A percentile compares a stretch with the other conserved stretches of the same genome.
These are phyloP conservation scores for Russula foetens DNA, from an alignment of 768 basidiomycete species.

Conservation along the genomic window DNA sequence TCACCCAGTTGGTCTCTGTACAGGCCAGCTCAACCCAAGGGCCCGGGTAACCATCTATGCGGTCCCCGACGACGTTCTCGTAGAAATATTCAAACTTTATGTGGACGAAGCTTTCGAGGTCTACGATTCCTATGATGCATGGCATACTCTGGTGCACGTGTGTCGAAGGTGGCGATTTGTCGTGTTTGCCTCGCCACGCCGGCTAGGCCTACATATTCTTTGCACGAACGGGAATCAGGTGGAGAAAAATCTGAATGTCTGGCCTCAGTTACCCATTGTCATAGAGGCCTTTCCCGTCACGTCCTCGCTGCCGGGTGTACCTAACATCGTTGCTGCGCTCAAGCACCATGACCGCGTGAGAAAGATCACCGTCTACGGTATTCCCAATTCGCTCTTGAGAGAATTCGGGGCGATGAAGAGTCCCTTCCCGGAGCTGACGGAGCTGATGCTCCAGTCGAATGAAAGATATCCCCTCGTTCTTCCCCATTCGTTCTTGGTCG, in stretches of 20 bases:
- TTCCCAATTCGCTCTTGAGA: background rate
- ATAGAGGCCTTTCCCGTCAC: background rate
- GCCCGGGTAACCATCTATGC: background rate
- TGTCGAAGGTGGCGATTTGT: background rate
- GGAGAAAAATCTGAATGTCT: background rate
- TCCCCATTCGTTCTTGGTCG: background rate
- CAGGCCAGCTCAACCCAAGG: background rate
- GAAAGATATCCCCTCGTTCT: background rate
- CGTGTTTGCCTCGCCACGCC: background rate
- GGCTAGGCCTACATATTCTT: background rate
- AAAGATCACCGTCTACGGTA: background rate
- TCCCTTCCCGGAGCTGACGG: background rate
- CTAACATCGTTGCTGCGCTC: background rate
- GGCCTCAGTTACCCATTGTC: background rate
- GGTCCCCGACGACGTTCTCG: background rate
- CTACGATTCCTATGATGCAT: background rate
- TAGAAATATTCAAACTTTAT: background rate
- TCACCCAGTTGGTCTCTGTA: background rate
- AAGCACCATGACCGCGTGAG: background rate
- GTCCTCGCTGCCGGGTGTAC: background rate
- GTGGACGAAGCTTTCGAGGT: background rate
- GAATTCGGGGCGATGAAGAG: background rate
- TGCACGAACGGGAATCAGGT: background rate
- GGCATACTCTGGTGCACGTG: background rate
- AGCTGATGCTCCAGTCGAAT: background rate